Percentiles rank a stretch among this genome's conserved stretches.
Evolutionary conservation across 148 eudicot genomes (phyloP).

Genomic region (Fagopyrum homotropicum): DNA sequence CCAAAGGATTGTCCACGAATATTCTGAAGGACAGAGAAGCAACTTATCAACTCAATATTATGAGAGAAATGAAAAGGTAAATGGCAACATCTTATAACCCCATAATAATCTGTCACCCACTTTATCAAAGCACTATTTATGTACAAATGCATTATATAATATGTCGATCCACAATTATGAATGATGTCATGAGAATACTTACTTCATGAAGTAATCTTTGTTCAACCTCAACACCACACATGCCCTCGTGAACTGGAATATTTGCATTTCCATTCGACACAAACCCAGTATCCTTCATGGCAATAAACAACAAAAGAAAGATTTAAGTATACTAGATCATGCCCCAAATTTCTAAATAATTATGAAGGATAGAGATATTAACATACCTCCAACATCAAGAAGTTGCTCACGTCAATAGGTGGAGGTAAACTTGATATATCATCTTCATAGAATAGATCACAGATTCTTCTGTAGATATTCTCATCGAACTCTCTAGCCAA

Average conservation of each 20-base stretch:
- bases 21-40: not conserved
- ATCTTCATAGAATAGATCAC: conserved; percentile 73
- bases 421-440: conserved; percentile 60
- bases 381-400: conserved; percentile 77
- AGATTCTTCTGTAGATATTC: conserved; percentile 43
- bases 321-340: not conserved
- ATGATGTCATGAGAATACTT: not conserved
- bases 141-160: not conserved
- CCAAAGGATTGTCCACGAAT: not conserved
- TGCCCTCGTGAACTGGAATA: conserved; percentile 57
- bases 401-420: conserved; percentile 87
- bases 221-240: conserved; percentile 73
- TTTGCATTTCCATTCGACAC: conserved; percentile 46
- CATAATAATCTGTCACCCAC: not conserved
- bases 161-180: not conserved
- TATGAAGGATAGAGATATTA: not conserved
- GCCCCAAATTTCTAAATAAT: not conserved
- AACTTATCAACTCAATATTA: not conserved
- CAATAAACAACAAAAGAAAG: not conserved
- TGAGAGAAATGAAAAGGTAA: not conserved
- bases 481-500: conserved; percentile 82
- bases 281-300: conserved; percentile 60
- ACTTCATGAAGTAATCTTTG: conserved; percentile 43
- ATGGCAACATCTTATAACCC: not conserved
- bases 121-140: not conserved